These are phyloP conservation scores for Globisporangium takayamanum DNA, from an alignment of 352 stramenopile species.

Conservation along the genomic window DNA sequence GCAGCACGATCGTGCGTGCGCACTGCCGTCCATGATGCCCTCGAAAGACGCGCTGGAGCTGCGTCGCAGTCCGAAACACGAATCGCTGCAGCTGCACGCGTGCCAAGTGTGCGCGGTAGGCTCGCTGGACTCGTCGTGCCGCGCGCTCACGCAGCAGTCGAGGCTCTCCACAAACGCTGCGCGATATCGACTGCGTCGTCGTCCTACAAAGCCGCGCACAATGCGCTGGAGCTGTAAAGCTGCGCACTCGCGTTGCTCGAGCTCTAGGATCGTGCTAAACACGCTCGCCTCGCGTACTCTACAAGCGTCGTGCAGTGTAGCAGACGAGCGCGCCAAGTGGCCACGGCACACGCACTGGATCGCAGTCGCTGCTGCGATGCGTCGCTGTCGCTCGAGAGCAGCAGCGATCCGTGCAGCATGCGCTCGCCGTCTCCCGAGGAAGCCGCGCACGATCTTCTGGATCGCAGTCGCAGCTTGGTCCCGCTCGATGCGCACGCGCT, in stretches of 20 bases:
- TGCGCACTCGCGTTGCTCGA: constrained; percentile 11
- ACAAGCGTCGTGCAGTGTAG: constrained; percentile 3
- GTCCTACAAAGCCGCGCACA: constrained; percentile 35
- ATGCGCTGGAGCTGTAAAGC: constrained; percentile 34
- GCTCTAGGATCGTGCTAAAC: constrained; percentile 12
- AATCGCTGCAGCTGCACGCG: constrained; percentile 31
- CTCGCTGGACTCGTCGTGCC: constrained; percentile 39
- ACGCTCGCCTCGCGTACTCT: constrained; percentile 14
- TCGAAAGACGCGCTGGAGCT: constrained; percentile 52
- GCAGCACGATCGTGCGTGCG: constrained; percentile 32
- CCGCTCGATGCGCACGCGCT: constrained; percentile 23
- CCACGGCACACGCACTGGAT: constrained; percentile 45
- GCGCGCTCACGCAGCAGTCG: constrained; percentile 18
- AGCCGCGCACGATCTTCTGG: constrained; percentile 33
- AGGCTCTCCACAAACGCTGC: constrained; percentile 17
- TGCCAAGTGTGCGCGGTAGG: constrained; percentile 45
- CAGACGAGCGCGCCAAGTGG: constrained; percentile 12
- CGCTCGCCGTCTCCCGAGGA: constrained; percentile 27
- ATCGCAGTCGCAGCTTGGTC: constrained; percentile 29
- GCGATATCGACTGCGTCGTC: constrained; percentile 16
- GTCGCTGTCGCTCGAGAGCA: constrained; percentile 14
- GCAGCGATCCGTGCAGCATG: constrained; percentile 13
- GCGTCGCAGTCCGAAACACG: constrained; percentile 28
- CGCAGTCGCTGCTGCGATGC: constrained; percentile 17
- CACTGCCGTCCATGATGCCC: constrained; percentile 32